Evolutionary conservation across 2,329 filamentous ascomycete species (phyloP).

Genomic region (Davidsoniella eucalypti): DNA sequence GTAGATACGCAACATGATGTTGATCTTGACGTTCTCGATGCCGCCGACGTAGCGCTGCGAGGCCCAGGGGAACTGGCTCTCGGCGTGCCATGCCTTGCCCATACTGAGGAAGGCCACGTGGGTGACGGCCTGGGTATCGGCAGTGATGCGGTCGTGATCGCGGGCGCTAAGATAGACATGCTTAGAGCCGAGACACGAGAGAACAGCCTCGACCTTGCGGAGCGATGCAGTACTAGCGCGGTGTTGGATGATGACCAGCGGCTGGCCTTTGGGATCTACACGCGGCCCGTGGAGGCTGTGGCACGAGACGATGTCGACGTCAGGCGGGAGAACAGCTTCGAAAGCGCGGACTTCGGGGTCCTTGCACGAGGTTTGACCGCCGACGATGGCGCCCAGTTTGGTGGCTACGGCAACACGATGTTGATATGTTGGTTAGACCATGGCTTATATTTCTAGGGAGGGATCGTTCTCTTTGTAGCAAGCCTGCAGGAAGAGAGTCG

Average conservation of each 20-base stretch:
- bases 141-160: constrained; percentile 91
- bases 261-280: constrained; percentile 76
- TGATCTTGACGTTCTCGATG: constrained; percentile 98
- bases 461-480: too few relatives aligned
- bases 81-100: constrained; percentile 95
- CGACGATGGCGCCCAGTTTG: constrained; percentile 86
- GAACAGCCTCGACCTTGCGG: constrained; percentile 60
- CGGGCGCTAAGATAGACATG: constrained; percentile 74
- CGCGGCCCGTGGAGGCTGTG: constrained; percentile 91
- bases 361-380: constrained; percentile 96
- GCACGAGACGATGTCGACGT: constrained; percentile 88
- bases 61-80: constrained; percentile 93
- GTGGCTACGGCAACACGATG: constrained; percentile 44
- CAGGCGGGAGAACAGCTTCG: constrained; percentile 67
- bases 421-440: too few relatives aligned
- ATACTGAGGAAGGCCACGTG: constrained; percentile 94
- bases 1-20: constrained; percentile 93
- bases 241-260: constrained; percentile 85
- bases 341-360: constrained; percentile 90
- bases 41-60: constrained; percentile 88
- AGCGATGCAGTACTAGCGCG: constrained; percentile 65
- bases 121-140: constrained; percentile 94
- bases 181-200: constrained; percentile 71
- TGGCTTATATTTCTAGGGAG: too few relatives aligned
- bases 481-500: too few relatives aligned